phyloP scores from a whole-genome alignment of 2,329 filamentous ascomycete species.

The Lecanosticta acicola region DNA sequence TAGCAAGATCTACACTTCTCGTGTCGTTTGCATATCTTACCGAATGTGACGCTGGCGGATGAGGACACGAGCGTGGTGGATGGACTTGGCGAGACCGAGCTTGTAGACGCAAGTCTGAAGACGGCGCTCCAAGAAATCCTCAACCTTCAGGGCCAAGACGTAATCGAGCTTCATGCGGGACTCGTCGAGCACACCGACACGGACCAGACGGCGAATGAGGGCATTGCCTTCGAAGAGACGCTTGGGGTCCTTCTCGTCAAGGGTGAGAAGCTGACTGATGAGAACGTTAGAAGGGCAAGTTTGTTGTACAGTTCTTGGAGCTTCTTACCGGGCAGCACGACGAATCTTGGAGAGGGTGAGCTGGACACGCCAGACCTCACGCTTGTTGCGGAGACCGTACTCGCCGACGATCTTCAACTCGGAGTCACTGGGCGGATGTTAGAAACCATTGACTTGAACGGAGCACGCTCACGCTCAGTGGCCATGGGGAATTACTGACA shows the following conservation, averaged over 20 bases:
- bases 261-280: constrained; percentile 92
- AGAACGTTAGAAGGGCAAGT: constrained; percentile 15
- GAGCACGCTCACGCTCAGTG: constrained; percentile 99
- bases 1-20: constrained; percentile 17
- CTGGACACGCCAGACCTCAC: constrained; percentile 99
- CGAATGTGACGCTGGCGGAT: constrained; percentile 99
- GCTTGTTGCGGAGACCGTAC: constrained; percentile 99
- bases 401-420: constrained; percentile 99
- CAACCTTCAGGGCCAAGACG: constrained; percentile 97
- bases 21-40: constrained; percentile 34
- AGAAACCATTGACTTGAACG: constrained; percentile 87
- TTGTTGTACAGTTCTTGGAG: constrained; percentile 6
- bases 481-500: constrained; percentile 86
- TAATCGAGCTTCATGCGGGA: constrained; percentile 99
- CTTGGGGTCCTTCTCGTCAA: constrained; percentile 99
- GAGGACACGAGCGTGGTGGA: constrained; percentile 99
- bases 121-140: constrained; percentile 99
- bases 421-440: constrained; percentile 76
- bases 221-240: constrained; percentile 99
- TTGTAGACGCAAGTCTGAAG: constrained; percentile 99
- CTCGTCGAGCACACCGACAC: constrained; percentile 99
- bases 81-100: constrained; percentile 99
- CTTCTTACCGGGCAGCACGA: constrained; percentile 95
- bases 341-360: constrained; percentile 99
- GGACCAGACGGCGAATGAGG: constrained; percentile 98